phyloP scores from a whole-genome alignment of 2,329 filamentous ascomycete genomes.

The Exophiala dermatitidis region DNA sequence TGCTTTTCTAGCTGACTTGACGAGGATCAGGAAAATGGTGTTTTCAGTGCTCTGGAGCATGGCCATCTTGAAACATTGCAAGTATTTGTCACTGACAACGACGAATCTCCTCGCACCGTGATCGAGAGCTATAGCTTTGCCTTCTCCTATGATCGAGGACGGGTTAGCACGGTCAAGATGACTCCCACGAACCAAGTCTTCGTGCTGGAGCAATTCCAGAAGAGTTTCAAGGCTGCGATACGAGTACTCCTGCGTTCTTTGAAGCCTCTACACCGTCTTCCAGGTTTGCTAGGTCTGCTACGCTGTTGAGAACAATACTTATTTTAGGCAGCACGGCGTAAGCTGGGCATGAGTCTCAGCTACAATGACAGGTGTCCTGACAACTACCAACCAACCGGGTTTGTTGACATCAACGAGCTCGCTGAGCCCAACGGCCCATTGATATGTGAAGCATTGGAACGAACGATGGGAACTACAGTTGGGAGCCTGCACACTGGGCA shows the following conservation, averaged over 20 bases:
- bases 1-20: slow-evolving; percentile 23
- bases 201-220: slow-evolving; percentile 33
- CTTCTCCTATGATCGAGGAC: slow-evolving; percentile 38
- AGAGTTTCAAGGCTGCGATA: slow-evolving; percentile 39
- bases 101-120: slow-evolving; percentile 34
- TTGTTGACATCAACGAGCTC: slow-evolving; percentile 13
- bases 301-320: neutral
- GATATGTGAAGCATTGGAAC: slow-evolving; percentile 13
- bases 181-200: slow-evolving; percentile 30
- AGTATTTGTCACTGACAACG: slow-evolving; percentile 40
- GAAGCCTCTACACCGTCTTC: slow-evolving; percentile 37
- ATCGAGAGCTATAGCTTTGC: slow-evolving; percentile 46
- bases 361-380: slow-evolving; percentile 38
- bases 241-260: slow-evolving; percentile 36
- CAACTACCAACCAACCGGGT: slow-evolving; percentile 34
- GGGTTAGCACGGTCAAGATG: slow-evolving; percentile 30
- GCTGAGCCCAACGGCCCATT: slow-evolving; percentile 3
- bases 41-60: slow-evolving; percentile 41
- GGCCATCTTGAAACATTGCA: slow-evolving; percentile 42
- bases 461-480: slow-evolving; percentile 2
- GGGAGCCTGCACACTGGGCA: slow-evolving; percentile 14
- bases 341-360: slow-evolving; percentile 40
- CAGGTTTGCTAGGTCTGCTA: slow-evolving; percentile 31
- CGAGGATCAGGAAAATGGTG: slow-evolving; percentile 40
- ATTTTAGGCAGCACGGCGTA: slow-evolving; percentile 27